Percentiles rank a stretch among this genome's conserved stretches.
These are phyloP conservation scores for Scytalidium sp. DNA, from an alignment of 2,329 filamentous ascomycete species.

Conservation along the genomic window DNA sequence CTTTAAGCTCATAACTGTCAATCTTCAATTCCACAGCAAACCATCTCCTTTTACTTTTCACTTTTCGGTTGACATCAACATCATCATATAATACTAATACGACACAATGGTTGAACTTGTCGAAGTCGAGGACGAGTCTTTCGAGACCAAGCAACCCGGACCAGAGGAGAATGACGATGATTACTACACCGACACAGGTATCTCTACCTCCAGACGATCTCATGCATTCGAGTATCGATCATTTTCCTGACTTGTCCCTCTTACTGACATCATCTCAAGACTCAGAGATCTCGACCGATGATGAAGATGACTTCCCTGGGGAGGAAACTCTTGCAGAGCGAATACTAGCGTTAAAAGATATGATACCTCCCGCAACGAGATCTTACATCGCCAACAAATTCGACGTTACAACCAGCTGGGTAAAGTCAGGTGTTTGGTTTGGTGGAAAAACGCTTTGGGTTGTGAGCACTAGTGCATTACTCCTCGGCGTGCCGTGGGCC, in stretches of 20 bases:
- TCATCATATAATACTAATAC: neutral
- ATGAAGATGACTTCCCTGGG: conserved; percentile 57
- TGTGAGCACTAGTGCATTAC: conserved; percentile 80
- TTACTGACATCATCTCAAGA: conserved; percentile 44
- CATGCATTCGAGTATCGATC: conserved; percentile 3
- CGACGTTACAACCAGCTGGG: conserved; percentile 50
- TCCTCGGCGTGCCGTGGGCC: conserved; percentile 90
- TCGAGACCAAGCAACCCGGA: conserved; percentile 69
- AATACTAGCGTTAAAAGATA: conserved; percentile 70
- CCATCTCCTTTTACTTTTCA: neutral
- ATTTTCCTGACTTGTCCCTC: conserved; percentile 6
- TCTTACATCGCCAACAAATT: conserved; percentile 62
- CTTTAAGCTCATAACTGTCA: neutral
- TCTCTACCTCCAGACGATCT: conserved; percentile 18
- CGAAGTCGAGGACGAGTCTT: conserved; percentile 96
- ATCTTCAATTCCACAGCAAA: neutral
- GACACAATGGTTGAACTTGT: conserved; percentile 88
- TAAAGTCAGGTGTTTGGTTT: conserved; percentile 63
- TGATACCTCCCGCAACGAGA: conserved; percentile 70
- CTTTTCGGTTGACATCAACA: neutral
- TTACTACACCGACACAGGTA: conserved; percentile 91
- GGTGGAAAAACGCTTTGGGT: conserved; percentile 89
- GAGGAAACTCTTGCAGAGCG: conserved; percentile 66
- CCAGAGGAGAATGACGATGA: conserved; percentile 71
- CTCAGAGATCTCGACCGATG: conserved; percentile 81